Conservation (phyloP, 164 flowering plant genomes). For the Vitis riparia region DNA sequence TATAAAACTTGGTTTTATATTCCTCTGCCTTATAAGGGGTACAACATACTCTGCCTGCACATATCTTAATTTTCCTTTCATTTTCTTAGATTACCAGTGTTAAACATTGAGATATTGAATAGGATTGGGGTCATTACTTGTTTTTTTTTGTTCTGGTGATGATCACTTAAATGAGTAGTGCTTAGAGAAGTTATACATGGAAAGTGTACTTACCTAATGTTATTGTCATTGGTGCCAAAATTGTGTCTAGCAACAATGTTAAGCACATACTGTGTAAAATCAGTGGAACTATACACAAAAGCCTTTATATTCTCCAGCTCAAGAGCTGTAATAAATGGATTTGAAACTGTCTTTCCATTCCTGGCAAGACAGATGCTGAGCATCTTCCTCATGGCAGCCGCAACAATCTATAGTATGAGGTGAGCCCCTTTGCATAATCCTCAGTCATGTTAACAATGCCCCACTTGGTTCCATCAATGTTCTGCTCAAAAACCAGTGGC, state of each 20-base stretch:
- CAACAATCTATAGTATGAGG: conserved; percentile 70
- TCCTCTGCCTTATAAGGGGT: too few species aligned
- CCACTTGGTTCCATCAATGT: conserved; percentile 87
- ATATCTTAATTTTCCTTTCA: too few species aligned
- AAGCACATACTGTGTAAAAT: conserved; percentile 53
- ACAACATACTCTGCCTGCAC: too few species aligned
- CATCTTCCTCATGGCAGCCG: conserved; percentile 42
- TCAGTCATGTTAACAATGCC: conserved; percentile 71
- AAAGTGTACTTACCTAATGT: conserved; percentile 25
- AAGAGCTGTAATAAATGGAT: conserved; percentile 80
- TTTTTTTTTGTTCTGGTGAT: too few species aligned
- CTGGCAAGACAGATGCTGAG: conserved; percentile 79
- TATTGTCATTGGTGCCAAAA: conserved; percentile 52
- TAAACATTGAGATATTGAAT: too few species aligned
- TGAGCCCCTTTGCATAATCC: conserved; percentile 61
- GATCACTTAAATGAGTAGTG: too few species aligned
- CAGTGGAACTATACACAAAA: conserved; percentile 69
- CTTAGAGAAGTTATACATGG: too few species aligned
- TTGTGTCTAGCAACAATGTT: conserved; percentile 53
- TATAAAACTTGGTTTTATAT: too few species aligned
- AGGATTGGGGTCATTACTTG: too few species aligned
- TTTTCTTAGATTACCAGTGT: too few species aligned
- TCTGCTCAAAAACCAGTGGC: conserved; percentile 92
- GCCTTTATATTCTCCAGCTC: conserved; percentile 51
- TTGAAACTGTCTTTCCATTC: conserved; percentile 50